These are phyloP conservation scores for Skeletonema potamos DNA, from an alignment of 108 stramenopile species.

Conservation along the genomic window DNA sequence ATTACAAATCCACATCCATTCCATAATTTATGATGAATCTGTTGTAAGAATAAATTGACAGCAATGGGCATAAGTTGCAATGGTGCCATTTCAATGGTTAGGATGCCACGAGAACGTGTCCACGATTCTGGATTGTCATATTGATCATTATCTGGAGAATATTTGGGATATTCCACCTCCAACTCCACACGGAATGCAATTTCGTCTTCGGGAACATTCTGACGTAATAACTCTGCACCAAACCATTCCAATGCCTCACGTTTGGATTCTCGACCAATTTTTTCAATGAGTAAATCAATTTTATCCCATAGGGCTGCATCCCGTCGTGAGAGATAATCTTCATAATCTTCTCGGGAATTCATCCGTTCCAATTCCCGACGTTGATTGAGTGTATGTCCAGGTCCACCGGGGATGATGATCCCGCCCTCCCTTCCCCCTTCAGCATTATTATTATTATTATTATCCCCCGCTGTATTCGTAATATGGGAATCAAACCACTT, in stretches of 20 bases:
- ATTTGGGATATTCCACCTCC: constrained; percentile 29
- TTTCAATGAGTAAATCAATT: constrained; percentile 42
- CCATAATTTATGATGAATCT: constrained; percentile 84
- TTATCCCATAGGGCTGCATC: constrained; percentile 59
- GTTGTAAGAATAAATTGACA: constrained; percentile 80
- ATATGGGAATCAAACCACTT: not conserved
- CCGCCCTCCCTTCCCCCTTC: too few relatives aligned
- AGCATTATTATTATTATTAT: not conserved
- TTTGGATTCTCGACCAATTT: constrained; percentile 42
- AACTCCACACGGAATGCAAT: constrained; percentile 7
- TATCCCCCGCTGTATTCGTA: too few relatives aligned
- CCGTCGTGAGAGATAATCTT: constrained; percentile 24
- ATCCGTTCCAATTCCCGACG: not conserved
- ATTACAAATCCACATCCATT: constrained; percentile 56
- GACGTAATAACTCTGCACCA: constrained; percentile 44
- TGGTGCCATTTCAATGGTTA: constrained; percentile 73
- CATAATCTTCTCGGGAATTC: constrained; percentile 18
- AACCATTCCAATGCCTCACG: constrained; percentile 68
- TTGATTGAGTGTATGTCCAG: not conserved
- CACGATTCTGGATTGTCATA: constrained; percentile 19
- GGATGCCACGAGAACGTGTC: constrained; percentile 9
- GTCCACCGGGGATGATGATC: constrained; percentile 2
- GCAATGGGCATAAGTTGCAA: constrained; percentile 79
- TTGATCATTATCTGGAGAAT: constrained; percentile 10
- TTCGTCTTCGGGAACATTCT: not conserved